phyloP scores from a whole-genome alignment of 2,329 filamentous ascomycete genomes.

The Metarhizium sp. region DNA sequence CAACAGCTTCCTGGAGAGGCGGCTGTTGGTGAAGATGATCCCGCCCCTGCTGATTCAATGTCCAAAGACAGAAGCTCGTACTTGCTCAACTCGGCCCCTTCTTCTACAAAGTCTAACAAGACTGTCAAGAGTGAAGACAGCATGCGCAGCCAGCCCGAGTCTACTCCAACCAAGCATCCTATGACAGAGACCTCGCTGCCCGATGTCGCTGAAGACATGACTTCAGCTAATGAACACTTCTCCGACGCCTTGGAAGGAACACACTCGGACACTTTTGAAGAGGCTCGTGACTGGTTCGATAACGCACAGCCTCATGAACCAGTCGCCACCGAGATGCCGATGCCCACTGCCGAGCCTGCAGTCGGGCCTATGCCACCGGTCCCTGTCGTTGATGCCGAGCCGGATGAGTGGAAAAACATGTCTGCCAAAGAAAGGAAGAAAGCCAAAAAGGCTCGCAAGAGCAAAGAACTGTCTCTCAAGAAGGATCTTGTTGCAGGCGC shows the following conservation, averaged over 20 bases:
- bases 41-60: slow-evolving; percentile 29
- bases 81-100: slow-evolving; percentile 29
- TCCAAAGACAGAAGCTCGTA: slow-evolving; percentile 34
- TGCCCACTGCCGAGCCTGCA: neutral
- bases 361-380: neutral
- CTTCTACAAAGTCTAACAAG: slow-evolving; percentile 19
- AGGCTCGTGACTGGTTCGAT: slow-evolving; percentile 8
- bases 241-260: slow-evolving; percentile 23
- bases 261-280: slow-evolving; percentile 14
- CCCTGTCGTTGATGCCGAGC: slow-evolving; percentile 6
- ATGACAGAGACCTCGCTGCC: slow-evolving; percentile 7
- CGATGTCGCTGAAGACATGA: slow-evolving; percentile 20
- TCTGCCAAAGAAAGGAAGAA: slow-evolving; percentile 12
- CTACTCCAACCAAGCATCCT: slow-evolving; percentile 16
- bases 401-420: slow-evolving; percentile 8
- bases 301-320: slow-evolving; percentile 1
- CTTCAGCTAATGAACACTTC: slow-evolving; percentile 26
- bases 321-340: slow-evolving; percentile 3
- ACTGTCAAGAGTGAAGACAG: slow-evolving; percentile 14
- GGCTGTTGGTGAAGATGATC: slow-evolving; percentile 21
- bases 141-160: slow-evolving; percentile 13
- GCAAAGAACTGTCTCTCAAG: slow-evolving; percentile 4
- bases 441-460: slow-evolving; percentile 13
- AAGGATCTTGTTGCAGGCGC: slow-evolving; percentile 2
- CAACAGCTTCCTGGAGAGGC: slow-evolving; percentile 4